Percentiles rank a stretch among this genome's conserved stretches.
phyloP scores from a whole-genome alignment of 257 asterid genomes.

The Buddleja alternifolia region DNA sequence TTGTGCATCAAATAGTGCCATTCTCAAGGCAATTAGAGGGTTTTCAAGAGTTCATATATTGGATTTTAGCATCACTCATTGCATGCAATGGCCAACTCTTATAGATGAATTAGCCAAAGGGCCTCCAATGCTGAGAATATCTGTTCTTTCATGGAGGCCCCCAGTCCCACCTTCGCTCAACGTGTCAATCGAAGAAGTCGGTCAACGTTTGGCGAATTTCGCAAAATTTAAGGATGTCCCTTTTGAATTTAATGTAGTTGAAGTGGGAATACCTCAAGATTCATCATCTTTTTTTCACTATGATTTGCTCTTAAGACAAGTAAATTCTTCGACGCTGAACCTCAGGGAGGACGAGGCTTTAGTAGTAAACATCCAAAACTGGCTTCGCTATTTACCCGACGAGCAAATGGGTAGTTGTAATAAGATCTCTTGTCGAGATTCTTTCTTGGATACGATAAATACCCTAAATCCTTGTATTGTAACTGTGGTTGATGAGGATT shows the following conservation, averaged over 20 bases:
- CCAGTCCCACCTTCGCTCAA: slow-evolving; percentile 64
- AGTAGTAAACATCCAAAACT: slow-evolving; percentile 70
- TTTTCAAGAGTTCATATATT: slow-evolving; percentile 51
- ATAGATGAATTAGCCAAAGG: slow-evolving; percentile 62
- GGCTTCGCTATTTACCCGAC: slow-evolving; percentile 61
- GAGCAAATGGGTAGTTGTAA: slow-evolving; percentile 25
- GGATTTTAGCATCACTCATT: slow-evolving; percentile 72
- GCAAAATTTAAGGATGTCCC: slow-evolving; percentile 67
- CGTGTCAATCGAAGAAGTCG: slow-evolving; percentile 56
- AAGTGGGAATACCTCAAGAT: slow-evolving; percentile 14
- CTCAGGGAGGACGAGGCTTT: slow-evolving; percentile 57
- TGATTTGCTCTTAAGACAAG: slow-evolving; percentile 39
- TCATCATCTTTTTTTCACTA: slow-evolving; percentile 20
- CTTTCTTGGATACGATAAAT: slow-evolving; percentile 45
- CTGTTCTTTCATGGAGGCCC: slow-evolving; percentile 64
- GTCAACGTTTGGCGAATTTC: slow-evolving; percentile 59
- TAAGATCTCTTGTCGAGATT: slow-evolving; percentile 40
- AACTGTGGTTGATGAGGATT: slow-evolving; percentile 70
- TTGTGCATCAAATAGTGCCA: slow-evolving; percentile 67
- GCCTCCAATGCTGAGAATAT: slow-evolving; percentile 53
- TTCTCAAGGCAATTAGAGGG: slow-evolving; percentile 50
- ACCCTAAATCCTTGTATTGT: slow-evolving; percentile 49
- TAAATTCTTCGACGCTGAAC: slow-evolving; percentile 38
- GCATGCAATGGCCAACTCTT: slow-evolving; percentile 90
- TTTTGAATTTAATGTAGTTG: slow-evolving; percentile 61